Evolutionary conservation across 176 grass and related monocot genomes (phyloP).

Genomic region (Eleusine indica): DNA sequence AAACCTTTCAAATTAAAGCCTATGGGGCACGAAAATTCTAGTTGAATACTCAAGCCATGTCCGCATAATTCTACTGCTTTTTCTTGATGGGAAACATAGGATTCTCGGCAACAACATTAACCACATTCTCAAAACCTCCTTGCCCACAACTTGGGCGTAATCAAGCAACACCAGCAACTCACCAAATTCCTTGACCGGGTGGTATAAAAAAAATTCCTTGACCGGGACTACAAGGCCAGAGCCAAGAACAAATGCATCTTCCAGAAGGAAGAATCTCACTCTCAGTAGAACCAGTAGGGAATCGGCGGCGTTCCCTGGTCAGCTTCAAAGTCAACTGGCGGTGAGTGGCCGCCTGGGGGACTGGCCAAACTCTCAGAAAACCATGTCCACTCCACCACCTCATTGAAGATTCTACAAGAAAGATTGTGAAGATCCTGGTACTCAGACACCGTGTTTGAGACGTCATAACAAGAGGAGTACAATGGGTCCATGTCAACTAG

Average conservation of each 20-base stretch:
- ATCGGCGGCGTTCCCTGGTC: constrained; percentile 27
- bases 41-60: not conserved
- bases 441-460: constrained; percentile 45
- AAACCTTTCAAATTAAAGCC: no score
- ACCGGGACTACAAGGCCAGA: constrained; percentile 23
- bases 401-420: constrained; percentile 36
- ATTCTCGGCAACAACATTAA: not conserved
- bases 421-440: constrained; percentile 22
- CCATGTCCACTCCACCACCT: constrained; percentile 22
- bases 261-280: constrained; percentile 27
- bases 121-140: not conserved
- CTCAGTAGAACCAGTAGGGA: constrained; percentile 36
- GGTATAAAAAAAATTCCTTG: constrained; percentile 1
- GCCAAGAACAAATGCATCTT: constrained; percentile 26
- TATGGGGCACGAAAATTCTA: no score
- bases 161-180: constrained; percentile 3
- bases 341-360: constrained; percentile 35
- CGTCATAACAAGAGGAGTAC: constrained; percentile 35
- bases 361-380: constrained; percentile 43
- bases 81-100: not conserved
- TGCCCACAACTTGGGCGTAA: constrained; percentile 28
- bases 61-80: not conserved
- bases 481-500: constrained; percentile 43
- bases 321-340: constrained; percentile 56
- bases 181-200: constrained; percentile 17